Percentiles rank a stretch among this genome's conserved stretches.
Evolutionary conservation across 1,139 yeast species (phyloP).

Genomic region (Lizanozyma gosingica): DNA sequence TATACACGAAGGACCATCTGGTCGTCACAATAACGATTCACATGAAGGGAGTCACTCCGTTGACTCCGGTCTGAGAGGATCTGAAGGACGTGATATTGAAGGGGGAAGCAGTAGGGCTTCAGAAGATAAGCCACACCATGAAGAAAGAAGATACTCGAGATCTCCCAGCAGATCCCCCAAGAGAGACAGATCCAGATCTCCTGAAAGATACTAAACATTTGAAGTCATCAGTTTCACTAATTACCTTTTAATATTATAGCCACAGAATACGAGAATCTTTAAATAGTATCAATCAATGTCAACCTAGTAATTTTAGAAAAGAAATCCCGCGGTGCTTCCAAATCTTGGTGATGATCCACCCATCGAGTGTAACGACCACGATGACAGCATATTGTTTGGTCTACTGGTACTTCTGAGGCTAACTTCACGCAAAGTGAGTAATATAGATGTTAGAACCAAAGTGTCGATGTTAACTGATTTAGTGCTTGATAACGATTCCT

Average conservation of each 20-base stretch:
- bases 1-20: background rate
- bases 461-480: background rate
- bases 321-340: too few relatives aligned
- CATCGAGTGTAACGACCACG: background rate
- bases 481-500: background rate
- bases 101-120: background rate
- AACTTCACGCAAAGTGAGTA: background rate
- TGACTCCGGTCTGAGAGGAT: background rate
- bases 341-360: background rate
- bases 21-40: too few relatives aligned
- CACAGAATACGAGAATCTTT: too few relatives aligned
- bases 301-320: too few relatives aligned
- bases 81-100: background rate
- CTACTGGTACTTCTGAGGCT: background rate
- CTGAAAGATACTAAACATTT: background rate
- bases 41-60: background rate
- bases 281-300: too few relatives aligned
- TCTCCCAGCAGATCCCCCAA: slow-evolving; percentile 26
- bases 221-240: too few relatives aligned
- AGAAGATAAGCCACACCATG: slow-evolving; percentile 12
- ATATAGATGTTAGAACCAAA: background rate
- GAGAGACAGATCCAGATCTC: slow-evolving; percentile 8
- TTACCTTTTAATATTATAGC: too few relatives aligned
- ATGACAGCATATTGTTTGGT: background rate
- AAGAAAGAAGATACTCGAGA: slow-evolving; percentile 18